These are phyloP conservation scores for Hordeum marinum DNA, from an alignment of 176 grass and related monocot species.

Conservation along the genomic window DNA sequence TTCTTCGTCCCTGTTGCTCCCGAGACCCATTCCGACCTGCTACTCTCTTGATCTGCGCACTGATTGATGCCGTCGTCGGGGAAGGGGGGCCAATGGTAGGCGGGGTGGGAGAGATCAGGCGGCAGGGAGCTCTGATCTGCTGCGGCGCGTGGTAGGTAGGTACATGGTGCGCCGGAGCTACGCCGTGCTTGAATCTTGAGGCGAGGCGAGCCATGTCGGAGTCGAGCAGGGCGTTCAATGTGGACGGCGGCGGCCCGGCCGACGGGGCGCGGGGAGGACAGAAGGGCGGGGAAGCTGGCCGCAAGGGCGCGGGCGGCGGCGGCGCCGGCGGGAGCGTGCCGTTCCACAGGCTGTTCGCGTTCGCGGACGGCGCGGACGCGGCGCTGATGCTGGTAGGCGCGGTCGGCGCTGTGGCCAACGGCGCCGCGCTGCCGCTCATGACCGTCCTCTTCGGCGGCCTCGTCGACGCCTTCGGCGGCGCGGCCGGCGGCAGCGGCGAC, in stretches of 20 bases:
- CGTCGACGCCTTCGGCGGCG: constrained; percentile 82
- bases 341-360: constrained; percentile 84
- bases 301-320: too few species aligned
- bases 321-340: constrained; percentile 28
- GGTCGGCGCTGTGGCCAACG: constrained; percentile 74
- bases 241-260: neutral
- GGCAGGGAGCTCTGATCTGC: neutral
- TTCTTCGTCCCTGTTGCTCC: too few species aligned
- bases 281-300: too few species aligned
- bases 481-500: constrained; percentile 37
- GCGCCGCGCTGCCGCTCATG: constrained; percentile 84
- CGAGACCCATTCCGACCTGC: too few species aligned
- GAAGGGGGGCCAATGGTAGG: neutral
- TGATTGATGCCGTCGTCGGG: neutral
- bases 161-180: neutral
- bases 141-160: neutral
- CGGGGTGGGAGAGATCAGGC: neutral
- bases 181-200: neutral
- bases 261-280: neutral
- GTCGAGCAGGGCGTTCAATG: constrained; percentile 31
- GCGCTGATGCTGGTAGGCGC: constrained; percentile 69
- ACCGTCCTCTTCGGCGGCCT: constrained; percentile 86
- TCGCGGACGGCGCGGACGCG: constrained; percentile 73
- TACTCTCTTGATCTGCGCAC: neutral
- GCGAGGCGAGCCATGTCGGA: constrained; percentile 20